Percentiles rank a stretch among this genome's conserved stretches.
phyloP scores from a whole-genome alignment of 306 rosid species.

The Lablab purpureus region DNA sequence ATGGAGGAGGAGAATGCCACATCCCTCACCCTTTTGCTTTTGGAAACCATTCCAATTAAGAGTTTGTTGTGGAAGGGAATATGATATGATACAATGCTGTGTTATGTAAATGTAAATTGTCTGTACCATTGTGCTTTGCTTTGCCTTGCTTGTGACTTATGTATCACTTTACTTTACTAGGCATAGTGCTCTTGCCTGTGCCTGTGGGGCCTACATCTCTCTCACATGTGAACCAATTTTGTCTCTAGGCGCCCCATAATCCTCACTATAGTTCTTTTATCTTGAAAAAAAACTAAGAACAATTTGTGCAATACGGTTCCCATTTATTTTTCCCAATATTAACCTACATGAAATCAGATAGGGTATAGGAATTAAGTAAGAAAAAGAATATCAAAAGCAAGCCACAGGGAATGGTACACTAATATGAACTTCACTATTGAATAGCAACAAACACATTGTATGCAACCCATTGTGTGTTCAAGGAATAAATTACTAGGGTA shows the following conservation, averaged over 20 bases:
- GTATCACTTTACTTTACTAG: neutral
- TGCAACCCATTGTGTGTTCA: neutral
- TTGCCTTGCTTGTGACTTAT: slow-evolving; percentile 1
- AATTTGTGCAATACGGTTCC: neutral
- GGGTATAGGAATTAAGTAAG: neutral
- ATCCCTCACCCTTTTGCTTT: slow-evolving; percentile 10
- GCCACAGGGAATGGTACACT: neutral
- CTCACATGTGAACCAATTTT: slow-evolving; percentile 40
- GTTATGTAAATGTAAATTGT: neutral
- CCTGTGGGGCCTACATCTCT: slow-evolving; percentile 19
- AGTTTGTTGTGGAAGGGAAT: no score
- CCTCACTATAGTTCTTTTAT: neutral
- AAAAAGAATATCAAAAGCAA: neutral
- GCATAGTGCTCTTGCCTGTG: neutral
- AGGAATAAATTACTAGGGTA: neutral
- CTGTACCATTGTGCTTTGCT: neutral
- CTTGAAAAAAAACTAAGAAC: neutral
- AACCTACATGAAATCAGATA: neutral
- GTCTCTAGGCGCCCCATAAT: neutral
- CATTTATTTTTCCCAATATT: neutral
- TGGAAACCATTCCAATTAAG: slow-evolving; percentile 37
- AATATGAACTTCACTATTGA: neutral
- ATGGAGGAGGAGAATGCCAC: slow-evolving; percentile 21
- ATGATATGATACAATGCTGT: neutral
- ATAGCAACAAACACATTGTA: neutral